These are phyloP conservation scores for Fraxinus americana DNA, from an alignment of 257 asterid genomes.

Conservation along the genomic window DNA sequence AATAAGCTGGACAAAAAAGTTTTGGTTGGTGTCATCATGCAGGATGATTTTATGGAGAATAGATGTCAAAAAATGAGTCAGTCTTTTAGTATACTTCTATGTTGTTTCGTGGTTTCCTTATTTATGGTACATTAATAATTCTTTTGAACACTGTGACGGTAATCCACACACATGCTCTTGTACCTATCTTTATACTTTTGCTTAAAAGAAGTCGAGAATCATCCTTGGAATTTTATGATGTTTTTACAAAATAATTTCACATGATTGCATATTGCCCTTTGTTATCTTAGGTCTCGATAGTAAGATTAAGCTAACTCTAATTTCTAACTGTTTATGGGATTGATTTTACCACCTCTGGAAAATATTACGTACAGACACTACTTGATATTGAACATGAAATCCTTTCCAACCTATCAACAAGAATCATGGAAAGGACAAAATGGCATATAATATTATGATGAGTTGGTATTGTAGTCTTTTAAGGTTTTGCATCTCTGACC, in stretches of 20 bases:
- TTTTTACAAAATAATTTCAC: constrained; percentile 2
- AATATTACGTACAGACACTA: background rate
- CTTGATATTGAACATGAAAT: background rate
- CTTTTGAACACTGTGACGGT: background rate
- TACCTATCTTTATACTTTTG: background rate
- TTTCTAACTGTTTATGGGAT: background rate
- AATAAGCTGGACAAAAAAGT: background rate
- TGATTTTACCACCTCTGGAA: background rate
- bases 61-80: background rate
- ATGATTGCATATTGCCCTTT: constrained; percentile 7
- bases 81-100: background rate
- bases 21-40: background rate
- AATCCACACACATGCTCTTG: background rate
- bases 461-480: constrained; percentile 2
- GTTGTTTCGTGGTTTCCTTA: background rate
- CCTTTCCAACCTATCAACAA: constrained; percentile 2
- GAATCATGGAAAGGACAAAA: constrained; percentile 8
- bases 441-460: background rate
- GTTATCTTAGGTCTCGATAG: constrained; percentile 1
- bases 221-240: background rate
- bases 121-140: background rate
- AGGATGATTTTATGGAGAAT: background rate
- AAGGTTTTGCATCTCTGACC: background rate
- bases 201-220: background rate
- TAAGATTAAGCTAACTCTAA: background rate